Evolutionary conservation across 2,329 filamentous ascomycete genomes (phyloP), one percentile per base, ranked within the genome.

Genomic region (Ascochyta viciae-villosae): DNA sequence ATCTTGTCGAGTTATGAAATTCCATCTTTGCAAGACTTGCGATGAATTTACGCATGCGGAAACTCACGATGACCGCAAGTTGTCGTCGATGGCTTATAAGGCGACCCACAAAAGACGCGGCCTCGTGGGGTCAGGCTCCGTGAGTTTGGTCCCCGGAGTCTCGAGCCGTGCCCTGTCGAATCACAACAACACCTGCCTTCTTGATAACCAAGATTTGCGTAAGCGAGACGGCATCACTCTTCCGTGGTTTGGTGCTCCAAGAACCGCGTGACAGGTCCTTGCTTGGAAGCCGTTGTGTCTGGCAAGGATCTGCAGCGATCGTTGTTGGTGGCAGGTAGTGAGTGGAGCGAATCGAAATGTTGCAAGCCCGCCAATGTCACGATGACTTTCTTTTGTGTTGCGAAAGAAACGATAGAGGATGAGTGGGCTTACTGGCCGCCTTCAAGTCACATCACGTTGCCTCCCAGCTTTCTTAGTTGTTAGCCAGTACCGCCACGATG

Each of bases 31-130:
- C 24, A 39, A 26, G 31, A 27, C 33, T 31, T 43, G 41, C 38
- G 16, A 49, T 38, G 4, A n/a, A 15, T 15, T 37, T 39, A 24
- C 26, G 24, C 33, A 40, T 39, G 26, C 15, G 33, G 16, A 6
- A 41, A 40, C n/a, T 44, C 19, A 44, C 40, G 10, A 54, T 54
- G 51, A 54, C 39, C 19, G 33, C 44, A 54, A 27, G 7, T 13
- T 54, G 44, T 49, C 51, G 51, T 54, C 33, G 39, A 44, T 49
- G 51, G 51, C 44, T 49, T 44, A 8, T 34, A 26, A 33, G 23
- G 19, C 16, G 16, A n/a, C 33, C 50, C 51, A 54, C 45, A 39
- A 44, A 44, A 16, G 5, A 19, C 24, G 15, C 13, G 9, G 26
- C 33, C 24, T 29, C 37, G 47, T 50, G 39, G 48, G 48, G n/a